phyloP scores from a whole-genome alignment of 371 early-diverging fungal species.

The Mortierella sp. region DNA sequence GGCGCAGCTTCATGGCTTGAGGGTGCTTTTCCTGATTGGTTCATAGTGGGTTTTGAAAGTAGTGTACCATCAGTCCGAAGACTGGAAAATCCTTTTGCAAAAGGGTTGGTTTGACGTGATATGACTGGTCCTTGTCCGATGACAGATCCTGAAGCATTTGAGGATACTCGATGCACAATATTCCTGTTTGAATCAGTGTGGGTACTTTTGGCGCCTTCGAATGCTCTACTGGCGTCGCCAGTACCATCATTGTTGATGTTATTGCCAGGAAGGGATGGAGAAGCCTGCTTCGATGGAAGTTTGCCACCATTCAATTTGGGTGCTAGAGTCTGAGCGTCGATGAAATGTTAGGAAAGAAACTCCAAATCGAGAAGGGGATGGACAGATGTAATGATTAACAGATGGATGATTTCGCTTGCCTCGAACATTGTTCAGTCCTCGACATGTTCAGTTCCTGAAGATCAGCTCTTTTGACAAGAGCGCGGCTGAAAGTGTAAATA shows the following conservation, averaged over 20 bases:
- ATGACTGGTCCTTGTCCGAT: neutral
- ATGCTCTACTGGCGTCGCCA: neutral
- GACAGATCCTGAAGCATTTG: neutral
- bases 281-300: conserved; percentile 11
- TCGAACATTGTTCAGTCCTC: conserved; percentile 33
- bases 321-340: conserved; percentile 14
- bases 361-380: neutral
- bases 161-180: neutral
- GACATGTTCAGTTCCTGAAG: conserved; percentile 18
- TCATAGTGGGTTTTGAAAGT: neutral
- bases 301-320: conserved; percentile 42
- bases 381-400: neutral
- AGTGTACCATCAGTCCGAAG: conserved; percentile 1
- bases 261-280: neutral
- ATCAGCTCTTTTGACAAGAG: neutral
- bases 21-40: neutral
- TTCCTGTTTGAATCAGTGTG: neutral
- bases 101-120: conserved; percentile 22
- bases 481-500: too few relatives aligned
- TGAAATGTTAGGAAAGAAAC: neutral
- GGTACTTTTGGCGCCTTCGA: neutral
- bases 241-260: neutral
- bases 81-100: conserved; percentile 22
- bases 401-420: conserved; percentile 9
- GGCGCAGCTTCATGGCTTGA: neutral